Conservation (phyloP, 1,284 basidiomycete species). For the Rhodofomes roseus region DNA sequence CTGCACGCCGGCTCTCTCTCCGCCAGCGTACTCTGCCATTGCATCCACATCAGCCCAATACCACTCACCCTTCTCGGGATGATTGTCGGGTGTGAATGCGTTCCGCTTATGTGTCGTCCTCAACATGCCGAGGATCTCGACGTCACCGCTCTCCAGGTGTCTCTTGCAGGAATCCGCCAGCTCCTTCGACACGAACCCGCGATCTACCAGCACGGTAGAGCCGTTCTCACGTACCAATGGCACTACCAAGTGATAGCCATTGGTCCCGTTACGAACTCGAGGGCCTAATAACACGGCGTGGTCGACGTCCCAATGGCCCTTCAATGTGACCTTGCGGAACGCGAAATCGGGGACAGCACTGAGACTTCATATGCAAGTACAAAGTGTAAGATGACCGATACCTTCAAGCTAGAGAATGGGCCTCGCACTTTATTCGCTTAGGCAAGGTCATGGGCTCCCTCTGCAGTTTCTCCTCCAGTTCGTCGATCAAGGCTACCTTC, state of each 20-base stretch:
- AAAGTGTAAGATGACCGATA: constrained; percentile 3
- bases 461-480: constrained; percentile 88
- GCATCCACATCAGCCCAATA: constrained; percentile 86
- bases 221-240: constrained; percentile 78
- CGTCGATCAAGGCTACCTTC: constrained; percentile 94
- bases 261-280: constrained; percentile 81
- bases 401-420: neutral
- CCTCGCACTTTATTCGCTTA: constrained; percentile 79
- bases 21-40: constrained; percentile 82
- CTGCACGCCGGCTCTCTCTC: constrained; percentile 65
- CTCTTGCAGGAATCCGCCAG: constrained; percentile 34
- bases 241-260: constrained; percentile 85
- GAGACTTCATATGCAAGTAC: constrained; percentile 35
- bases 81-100: constrained; percentile 86
- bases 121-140: constrained; percentile 74
- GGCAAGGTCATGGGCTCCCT: constrained; percentile 81
- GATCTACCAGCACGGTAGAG: constrained; percentile 83
- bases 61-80: constrained; percentile 81
- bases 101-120: constrained; percentile 69
- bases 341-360: constrained; percentile 81
- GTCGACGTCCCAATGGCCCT: constrained; percentile 74
- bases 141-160: constrained; percentile 46
- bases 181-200: constrained; percentile 85
- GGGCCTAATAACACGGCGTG: constrained; percentile 84
- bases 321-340: constrained; percentile 80